Conservation (phyloP, 192 early-diverging fungal genomes). For the Rhizophagus clarus region DNA sequence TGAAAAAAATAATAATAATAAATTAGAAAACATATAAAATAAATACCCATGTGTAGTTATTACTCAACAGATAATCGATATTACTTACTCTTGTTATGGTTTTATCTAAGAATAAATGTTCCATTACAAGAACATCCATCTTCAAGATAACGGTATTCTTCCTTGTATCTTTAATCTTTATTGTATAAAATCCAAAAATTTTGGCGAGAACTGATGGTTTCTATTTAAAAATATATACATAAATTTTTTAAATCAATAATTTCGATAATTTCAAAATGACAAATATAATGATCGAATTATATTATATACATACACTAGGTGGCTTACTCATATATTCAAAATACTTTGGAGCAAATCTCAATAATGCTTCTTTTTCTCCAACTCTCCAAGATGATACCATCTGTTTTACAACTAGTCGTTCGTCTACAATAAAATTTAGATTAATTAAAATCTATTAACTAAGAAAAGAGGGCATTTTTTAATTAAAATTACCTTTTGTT, state of each 20-base stretch:
- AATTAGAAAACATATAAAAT: too few species aligned
- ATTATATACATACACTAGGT: slow-evolving; percentile 41
- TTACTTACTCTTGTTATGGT: slow-evolving; percentile 62
- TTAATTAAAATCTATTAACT: not conserved
- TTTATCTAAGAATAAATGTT: slow-evolving; percentile 85
- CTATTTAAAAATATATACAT: not conserved
- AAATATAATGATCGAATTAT: not conserved
- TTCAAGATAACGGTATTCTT: slow-evolving; percentile 62
- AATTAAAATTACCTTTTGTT: slow-evolving; percentile 59
- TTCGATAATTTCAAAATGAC: not conserved
- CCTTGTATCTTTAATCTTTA: slow-evolving; percentile 63
- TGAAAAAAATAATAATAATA: too few species aligned
- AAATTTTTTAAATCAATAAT: not conserved
- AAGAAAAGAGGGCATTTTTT: not conserved
- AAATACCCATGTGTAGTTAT: not conserved
- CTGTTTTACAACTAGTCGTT: slow-evolving; percentile 87
- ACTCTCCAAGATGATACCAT: slow-evolving; percentile 72
- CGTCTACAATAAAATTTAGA: slow-evolving; percentile 54
- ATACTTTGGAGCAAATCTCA: slow-evolving; percentile 89
- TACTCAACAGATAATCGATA: slow-evolving; percentile 50
- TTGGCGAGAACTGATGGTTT: slow-evolving; percentile 77
- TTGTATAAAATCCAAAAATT: slow-evolving; percentile 88
- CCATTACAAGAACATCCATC: slow-evolving; percentile 93
- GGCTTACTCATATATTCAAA: slow-evolving; percentile 81
- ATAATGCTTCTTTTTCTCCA: slow-evolving; percentile 81